phyloP scores from a whole-genome alignment of 306 rosid species.

The Casuarina glauca region DNA sequence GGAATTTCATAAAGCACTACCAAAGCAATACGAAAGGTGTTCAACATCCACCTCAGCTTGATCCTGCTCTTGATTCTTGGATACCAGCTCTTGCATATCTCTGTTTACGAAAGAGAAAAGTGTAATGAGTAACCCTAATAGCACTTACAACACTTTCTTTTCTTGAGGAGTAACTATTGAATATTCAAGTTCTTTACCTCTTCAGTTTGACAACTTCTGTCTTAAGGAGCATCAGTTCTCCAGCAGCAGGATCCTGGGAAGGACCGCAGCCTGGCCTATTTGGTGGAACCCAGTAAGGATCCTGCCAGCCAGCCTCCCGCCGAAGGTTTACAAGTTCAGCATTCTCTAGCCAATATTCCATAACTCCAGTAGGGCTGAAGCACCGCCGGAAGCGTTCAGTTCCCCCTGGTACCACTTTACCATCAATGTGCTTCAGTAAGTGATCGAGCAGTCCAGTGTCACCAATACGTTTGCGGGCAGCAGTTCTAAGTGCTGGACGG shows the following conservation, averaged over 20 bases:
- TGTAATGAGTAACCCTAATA: constrained; percentile 15
- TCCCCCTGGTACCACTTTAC: constrained; percentile 74
- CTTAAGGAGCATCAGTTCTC: constrained; percentile 63
- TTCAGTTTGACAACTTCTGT: constrained; percentile 65
- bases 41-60: constrained; percentile 49
- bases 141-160: constrained; percentile 15
- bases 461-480: constrained; percentile 73
- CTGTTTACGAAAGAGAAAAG: constrained; percentile 48
- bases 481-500: constrained; percentile 57
- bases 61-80: constrained; percentile 45
- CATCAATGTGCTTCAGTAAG: constrained; percentile 78
- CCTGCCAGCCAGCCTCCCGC: constrained; percentile 67
- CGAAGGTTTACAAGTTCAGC: constrained; percentile 62
- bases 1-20: constrained; percentile 19
- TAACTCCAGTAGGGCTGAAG: constrained; percentile 65
- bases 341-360: constrained; percentile 96
- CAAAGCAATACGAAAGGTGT: constrained; percentile 24
- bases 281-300: constrained; percentile 76
- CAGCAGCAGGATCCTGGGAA: constrained; percentile 43
- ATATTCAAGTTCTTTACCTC: constrained; percentile 49
- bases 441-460: constrained; percentile 94
- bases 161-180: constrained; percentile 15
- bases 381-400: constrained; percentile 74
- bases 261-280: constrained; percentile 31
- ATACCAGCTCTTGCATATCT: constrained; percentile 64